Evolutionary conservation across 495 filamentous ascomycete genomes (phyloP).

Genomic region (Saxispiralis lemnorum): DNA sequence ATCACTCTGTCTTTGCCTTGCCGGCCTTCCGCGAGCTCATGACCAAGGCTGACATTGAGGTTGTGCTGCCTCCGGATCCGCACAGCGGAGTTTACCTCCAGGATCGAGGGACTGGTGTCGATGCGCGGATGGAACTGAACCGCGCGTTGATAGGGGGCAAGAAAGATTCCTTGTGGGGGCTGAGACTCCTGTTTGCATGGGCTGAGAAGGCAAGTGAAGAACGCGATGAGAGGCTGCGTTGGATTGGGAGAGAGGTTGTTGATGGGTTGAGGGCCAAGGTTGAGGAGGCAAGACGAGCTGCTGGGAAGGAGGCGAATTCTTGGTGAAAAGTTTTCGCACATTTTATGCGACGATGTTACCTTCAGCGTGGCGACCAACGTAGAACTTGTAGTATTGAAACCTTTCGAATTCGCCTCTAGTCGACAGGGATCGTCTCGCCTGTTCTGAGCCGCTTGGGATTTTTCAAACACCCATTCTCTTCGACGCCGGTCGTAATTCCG

Average conservation of each 20-base stretch:
- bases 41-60: constrained; percentile 56
- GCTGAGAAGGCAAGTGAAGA: constrained; percentile 33
- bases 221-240: constrained; percentile 22
- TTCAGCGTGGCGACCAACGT: too few species aligned
- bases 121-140: constrained; percentile 56
- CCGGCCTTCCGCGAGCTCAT: constrained; percentile 32
- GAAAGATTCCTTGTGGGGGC: constrained; percentile 54
- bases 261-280: constrained; percentile 24
- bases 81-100: constrained; percentile 16
- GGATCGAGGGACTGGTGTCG: constrained; percentile 49
- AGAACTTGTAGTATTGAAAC: too few species aligned
- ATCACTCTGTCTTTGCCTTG: constrained; percentile 60
- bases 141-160: constrained; percentile 41
- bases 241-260: constrained; percentile 24
- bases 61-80: constrained; percentile 47
- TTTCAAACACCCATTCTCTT: too few species aligned
- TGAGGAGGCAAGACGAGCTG: constrained; percentile 18
- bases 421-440: too few species aligned
- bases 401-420: too few species aligned
- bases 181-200: constrained; percentile 71
- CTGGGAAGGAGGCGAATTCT: background rate
- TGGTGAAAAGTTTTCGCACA: too few species aligned
- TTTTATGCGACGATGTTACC: too few species aligned
- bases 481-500: too few species aligned
- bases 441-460: too few species aligned